Evolutionary conservation across 164 flowering plant genomes (phyloP), one percentile per base, ranked within the genome.

Genomic region (Macadamia tetraphylla): DNA sequence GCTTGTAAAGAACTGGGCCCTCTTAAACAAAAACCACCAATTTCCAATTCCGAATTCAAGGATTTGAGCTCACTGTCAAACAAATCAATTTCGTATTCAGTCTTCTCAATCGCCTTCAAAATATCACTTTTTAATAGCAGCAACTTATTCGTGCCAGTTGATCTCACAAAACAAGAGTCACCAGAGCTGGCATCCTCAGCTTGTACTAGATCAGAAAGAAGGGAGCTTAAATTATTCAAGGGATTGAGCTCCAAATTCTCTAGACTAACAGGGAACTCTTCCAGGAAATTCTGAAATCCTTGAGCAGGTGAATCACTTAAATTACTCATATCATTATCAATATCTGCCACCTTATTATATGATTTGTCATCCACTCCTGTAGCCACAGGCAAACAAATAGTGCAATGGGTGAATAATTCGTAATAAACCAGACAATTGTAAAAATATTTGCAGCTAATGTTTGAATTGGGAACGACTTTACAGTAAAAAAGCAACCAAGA

Each of bases 51-150:
- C 70, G 79, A 63, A 35, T 76, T 81, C 75, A 85, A 67, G 23
- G 75, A 81, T 80, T 87, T 90, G 14, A 86, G 80, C 62, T 94
- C 95, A 77, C 69, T 87, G 78, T 95, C 99, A 60, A 85, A 87
- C 29, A 70, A 67, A 81, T 95, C 99, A 76, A 95, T 87, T 67
- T 92, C 94, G 64, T 80, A 75, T 63, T 92, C 98, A 46, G 96
- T 92, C 72, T 78, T 58, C 81, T 88, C 98, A 67, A 92, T 29
- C 23, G 70, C 78, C 81, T 89, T 91, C 60, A 78, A 81, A 77
- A 93, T 67, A 12, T 86, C 87, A 74, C 70, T 83, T 74, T 86
- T 92, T 78, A 74, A 82, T 23, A 81, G 46, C 63, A 82, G 67
- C 80, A 95, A 70, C 76, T 87, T 92, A 70, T 76, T 80, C 77